Conservation (phyloP, 768 basidiomycete species). For the Hortiboletus campestris region DNA sequence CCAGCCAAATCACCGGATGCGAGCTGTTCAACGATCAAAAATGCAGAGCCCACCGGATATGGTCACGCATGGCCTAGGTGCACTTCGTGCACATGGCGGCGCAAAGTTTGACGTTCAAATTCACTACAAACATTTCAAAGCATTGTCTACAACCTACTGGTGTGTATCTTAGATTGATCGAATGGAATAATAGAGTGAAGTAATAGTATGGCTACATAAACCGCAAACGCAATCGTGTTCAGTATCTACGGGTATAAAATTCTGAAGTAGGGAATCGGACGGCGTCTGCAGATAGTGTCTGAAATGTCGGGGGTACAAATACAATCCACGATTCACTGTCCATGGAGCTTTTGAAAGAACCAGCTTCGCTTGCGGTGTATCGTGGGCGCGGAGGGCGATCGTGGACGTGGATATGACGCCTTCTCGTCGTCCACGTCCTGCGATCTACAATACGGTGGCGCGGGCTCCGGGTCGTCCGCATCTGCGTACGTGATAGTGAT, state of each 20-base stretch:
- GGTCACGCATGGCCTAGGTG: too few relatives aligned
- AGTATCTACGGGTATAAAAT: background rate
- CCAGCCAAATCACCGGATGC: too few relatives aligned
- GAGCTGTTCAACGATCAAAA: too few relatives aligned
- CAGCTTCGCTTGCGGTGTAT: slow-evolving; percentile 8
- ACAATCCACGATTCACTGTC: background rate
- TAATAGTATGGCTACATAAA: slow-evolving; percentile 1
- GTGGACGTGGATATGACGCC: background rate
- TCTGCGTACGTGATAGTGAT: slow-evolving; percentile 27
- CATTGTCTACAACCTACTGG: too few relatives aligned
- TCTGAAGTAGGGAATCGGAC: too few relatives aligned
- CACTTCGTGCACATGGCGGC: too few relatives aligned
- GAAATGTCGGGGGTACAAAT: background rate
- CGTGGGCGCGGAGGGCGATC: background rate
- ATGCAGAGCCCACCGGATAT: too few relatives aligned
- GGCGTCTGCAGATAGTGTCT: background rate
- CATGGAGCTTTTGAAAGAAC: slow-evolving; percentile 15
- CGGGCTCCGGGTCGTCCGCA: slow-evolving; percentile 23
- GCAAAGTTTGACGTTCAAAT: too few relatives aligned
- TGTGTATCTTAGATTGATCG: background rate
- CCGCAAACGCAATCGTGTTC: background rate
- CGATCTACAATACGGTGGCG: slow-evolving; percentile 38
- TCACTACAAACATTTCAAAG: too few relatives aligned
- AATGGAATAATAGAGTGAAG: background rate
- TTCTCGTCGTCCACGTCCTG: slow-evolving; percentile 14